Evolutionary conservation across 1,139 yeast species (phyloP).

Genomic region (Kodamaea derodonti): DNA sequence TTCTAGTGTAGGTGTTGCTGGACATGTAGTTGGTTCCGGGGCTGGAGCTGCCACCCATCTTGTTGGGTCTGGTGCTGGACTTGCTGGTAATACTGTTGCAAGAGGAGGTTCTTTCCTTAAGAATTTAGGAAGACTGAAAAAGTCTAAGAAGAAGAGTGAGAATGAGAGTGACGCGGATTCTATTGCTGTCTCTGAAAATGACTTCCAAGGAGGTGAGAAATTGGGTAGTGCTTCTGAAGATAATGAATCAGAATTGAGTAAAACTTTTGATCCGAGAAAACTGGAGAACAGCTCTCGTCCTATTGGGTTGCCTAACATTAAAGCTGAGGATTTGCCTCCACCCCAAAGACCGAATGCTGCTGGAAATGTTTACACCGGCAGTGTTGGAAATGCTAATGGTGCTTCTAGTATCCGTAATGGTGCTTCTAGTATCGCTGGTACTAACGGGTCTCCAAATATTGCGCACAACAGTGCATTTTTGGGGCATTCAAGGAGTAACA

Average conservation of each 20-base stretch:
- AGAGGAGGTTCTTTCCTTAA: conserved; percentile 43
- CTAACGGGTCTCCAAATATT: background rate
- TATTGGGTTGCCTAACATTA: conserved; percentile 33
- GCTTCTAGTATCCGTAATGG: conserved; percentile 1
- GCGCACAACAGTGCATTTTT: conserved; percentile 1
- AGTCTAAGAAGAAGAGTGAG: conserved; percentile 11
- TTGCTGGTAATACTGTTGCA: conserved; percentile 41
- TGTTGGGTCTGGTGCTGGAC: conserved; percentile 29
- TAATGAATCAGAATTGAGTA: background rate
- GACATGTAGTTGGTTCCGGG: conserved; percentile 27
- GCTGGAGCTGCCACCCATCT: conserved; percentile 27
- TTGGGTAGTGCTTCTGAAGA: conserved; percentile 1
- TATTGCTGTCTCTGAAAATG: conserved; percentile 8
- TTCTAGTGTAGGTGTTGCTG: conserved; percentile 26
- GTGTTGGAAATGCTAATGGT: conserved; percentile 4
- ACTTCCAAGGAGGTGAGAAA: conserved; percentile 7
- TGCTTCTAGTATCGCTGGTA: background rate
- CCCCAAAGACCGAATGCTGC: conserved; percentile 30
- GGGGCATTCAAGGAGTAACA: conserved; percentile 26
- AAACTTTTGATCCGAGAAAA: conserved; percentile 13
- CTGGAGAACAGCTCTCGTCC: conserved; percentile 7
- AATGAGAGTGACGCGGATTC: conserved; percentile 9
- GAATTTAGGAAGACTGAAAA: conserved; percentile 23
- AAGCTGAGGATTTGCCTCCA: conserved; percentile 35
- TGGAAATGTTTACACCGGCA: conserved; percentile 6